Evolutionary conservation across 306 rosid species (phyloP).

Genomic region (Dalbergia cochinchinensis): DNA sequence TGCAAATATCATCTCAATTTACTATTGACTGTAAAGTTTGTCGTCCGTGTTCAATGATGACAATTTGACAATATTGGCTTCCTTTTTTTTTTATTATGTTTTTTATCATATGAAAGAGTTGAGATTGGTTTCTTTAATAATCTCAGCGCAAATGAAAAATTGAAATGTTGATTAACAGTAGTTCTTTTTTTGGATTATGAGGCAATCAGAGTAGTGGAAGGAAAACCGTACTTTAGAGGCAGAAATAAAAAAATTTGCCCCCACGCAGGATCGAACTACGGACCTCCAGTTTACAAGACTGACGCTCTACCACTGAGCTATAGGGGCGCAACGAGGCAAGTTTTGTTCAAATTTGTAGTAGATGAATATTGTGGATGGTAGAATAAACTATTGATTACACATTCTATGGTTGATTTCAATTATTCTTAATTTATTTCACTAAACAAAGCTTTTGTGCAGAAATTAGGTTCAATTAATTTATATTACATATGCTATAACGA

Average conservation of each 20-base stretch:
- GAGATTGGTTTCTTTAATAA: not conserved
- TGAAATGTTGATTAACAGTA: not conserved
- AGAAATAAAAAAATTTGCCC: not conserved
- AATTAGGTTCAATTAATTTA: no score
- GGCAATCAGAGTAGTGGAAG: not conserved
- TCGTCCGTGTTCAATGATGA: not conserved
- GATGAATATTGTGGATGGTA: fast-evolving
- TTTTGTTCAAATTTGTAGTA: no score
- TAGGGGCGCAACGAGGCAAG: not conserved
- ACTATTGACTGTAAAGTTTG: constrained; percentile 26
- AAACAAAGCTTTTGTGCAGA: no score
- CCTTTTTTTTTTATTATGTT: not conserved
- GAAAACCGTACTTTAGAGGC: no score
- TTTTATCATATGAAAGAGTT: not conserved
- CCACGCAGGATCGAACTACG: constrained; percentile 46
- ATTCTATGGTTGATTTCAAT: not conserved
- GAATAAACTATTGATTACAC: no score
- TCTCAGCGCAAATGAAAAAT: not conserved
- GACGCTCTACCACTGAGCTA: constrained; percentile 46
- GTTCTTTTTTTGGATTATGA: not conserved
- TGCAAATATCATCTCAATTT: constrained; percentile 33
- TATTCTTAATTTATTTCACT: no score
- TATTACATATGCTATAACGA: no score
- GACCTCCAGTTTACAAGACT: constrained; percentile 45
- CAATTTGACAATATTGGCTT: not conserved